Conservation (phyloP, 1,139 yeast genomes). For the Spathaspora sp. region DNA sequence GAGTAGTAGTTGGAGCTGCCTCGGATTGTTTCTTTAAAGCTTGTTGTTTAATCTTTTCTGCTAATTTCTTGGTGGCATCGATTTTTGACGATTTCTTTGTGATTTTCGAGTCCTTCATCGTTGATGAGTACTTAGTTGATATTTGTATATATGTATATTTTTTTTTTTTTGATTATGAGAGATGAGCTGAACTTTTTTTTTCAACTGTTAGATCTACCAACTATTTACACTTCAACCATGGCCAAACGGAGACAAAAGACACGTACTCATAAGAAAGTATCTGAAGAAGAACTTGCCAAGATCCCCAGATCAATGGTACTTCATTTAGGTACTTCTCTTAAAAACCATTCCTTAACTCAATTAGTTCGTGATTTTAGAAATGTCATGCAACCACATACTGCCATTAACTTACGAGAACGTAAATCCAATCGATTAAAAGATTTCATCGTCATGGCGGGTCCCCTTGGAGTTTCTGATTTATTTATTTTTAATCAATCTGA, state of each 20-base stretch:
- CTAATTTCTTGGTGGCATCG: conserved; percentile 35
- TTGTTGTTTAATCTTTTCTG: conserved; percentile 54
- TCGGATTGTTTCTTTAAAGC: conserved; percentile 36
- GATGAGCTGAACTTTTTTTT: conserved; percentile 5
- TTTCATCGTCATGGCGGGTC: conserved; percentile 96
- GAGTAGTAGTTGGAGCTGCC: conserved; percentile 1
- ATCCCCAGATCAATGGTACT: conserved; percentile 94
- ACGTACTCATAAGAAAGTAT: conserved; percentile 76
- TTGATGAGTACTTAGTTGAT: conserved; percentile 3
- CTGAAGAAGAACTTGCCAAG: conserved; percentile 67
- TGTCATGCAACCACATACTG: conserved; percentile 97
- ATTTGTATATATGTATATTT: not conserved
- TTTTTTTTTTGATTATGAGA: not conserved
- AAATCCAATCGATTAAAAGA: conserved; percentile 85
- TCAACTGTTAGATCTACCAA: conserved; percentile 1
- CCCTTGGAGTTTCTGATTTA: conserved; percentile 87
- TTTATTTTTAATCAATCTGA: conserved; percentile 83
- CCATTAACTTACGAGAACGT: conserved; percentile 81
- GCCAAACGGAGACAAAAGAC: conserved; percentile 59
- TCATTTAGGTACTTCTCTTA: conserved; percentile 75
- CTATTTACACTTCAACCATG: conserved; percentile 20
- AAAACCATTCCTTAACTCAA: conserved; percentile 79
- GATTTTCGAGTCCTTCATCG: conserved; percentile 14
- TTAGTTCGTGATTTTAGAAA: conserved; percentile 84
- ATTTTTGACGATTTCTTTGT: conserved; percentile 17